Base-by-base conservation (phyloP, 441 rosid genomes). In the Theobroma grandiflorum region DNA sequence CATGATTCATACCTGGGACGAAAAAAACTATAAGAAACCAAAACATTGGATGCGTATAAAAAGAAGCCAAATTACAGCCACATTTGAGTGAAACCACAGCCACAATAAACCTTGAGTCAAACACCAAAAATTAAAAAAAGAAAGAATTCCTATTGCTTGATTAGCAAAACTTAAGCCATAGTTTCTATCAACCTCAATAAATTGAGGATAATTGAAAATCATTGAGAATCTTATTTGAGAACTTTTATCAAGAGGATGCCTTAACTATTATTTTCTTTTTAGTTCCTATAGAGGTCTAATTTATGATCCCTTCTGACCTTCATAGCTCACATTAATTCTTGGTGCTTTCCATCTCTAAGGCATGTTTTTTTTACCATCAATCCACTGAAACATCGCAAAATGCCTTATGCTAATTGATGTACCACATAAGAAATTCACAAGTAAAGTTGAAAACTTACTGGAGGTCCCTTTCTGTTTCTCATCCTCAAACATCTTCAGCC, bases 391-490 rank as follows among this genome's bases (percentile, higher is more conserved):
- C 18, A 47, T 38, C 55, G 35, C 33, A 76, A 64, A 47, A 52
- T 18, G 66, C 6, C 18, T 40, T n/a, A 57, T 6, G 12, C 0
- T 37, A 6, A 58, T 55, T 22, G 40, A 35, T 16, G 14, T 53
- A 4, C 33, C n/a, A 47, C 35, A 42, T 53, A 70, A 74, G 31
- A 22, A 40, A 66, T 40, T 66, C 33, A 35, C 18, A 47, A 10
- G 63, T 26, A 26, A 26, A n/a, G n/a, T 67, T 4, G 8, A 66
- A 9, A 67, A 84, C 92, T 82, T 82, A 90, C 91, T 1, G 18
- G 87, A 3, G n/a, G 15, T 10, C 38, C 68, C 73, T 72, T 35
- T 84, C 61, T 35, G 14, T 47, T 84, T 83, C 66, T 86, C 86
- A 0, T 69, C 84, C 0, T 49, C 65, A 1, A 79, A 14, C 20